phyloP scores from a whole-genome alignment of 176 grass and related monocot species.

The Cenchrus americanus region DNA sequence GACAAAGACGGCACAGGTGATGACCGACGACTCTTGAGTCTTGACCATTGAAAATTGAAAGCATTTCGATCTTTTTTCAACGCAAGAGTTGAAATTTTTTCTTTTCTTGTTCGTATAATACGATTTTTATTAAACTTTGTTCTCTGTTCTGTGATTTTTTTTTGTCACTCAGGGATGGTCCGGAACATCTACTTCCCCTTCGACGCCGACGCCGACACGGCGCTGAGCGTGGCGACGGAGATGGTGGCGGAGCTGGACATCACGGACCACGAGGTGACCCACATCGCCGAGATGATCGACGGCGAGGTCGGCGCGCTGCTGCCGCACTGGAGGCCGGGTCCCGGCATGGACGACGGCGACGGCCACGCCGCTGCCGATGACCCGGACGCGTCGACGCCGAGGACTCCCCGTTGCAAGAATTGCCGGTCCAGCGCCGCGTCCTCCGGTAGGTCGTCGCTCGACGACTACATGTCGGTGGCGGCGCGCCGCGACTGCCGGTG shows the following conservation, averaged over 20 bases:
- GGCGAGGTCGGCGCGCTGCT: slow-evolving; percentile 61
- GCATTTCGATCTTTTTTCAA: not conserved
- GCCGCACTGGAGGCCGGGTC: slow-evolving; percentile 63
- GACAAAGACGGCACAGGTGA: slow-evolving; percentile 56
- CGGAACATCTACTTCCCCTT: slow-evolving; percentile 82
- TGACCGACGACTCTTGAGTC: not conserved
- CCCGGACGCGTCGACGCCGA: not conserved
- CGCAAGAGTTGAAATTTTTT: not conserved
- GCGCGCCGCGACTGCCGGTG: slow-evolving; percentile 40
- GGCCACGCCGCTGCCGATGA: not conserved
- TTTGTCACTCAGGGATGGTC: slow-evolving; percentile 37
- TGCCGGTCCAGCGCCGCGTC: slow-evolving; percentile 53
- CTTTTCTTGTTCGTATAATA: not conserved
- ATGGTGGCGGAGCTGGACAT: slow-evolving; percentile 89
- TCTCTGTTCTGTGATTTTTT: not conserved
- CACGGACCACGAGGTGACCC: slow-evolving; percentile 81
- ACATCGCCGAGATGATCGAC: slow-evolving; percentile 88
- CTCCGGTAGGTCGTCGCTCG: slow-evolving; percentile 63
- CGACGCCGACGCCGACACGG: slow-evolving; percentile 65
- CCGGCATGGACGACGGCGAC: slow-evolving; percentile 38
- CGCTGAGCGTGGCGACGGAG: slow-evolving; percentile 77
- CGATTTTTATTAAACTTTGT: not conserved
- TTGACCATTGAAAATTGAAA: slow-evolving; percentile 16
- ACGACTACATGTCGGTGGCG: slow-evolving; percentile 54
- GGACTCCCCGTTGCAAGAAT: slow-evolving; percentile 37